Base-by-base conservation (phyloP, 257 asterid genomes). In the Fraxinus quadrangulata region DNA sequence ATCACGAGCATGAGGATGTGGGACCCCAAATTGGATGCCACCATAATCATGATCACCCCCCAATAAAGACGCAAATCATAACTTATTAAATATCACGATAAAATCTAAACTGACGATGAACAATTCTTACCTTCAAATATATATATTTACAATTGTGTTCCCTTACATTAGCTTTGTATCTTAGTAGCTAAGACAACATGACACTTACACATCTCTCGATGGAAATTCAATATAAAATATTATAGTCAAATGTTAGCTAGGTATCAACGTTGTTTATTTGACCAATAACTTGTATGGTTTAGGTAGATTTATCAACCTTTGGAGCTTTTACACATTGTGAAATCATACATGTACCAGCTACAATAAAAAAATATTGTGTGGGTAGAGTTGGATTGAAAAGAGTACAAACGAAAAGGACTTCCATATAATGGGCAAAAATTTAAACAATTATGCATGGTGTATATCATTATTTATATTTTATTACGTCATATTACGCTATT, bases 301-400 rank as follows among this genome's bases (percentile, higher is more conserved):
- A 14, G 72, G 69, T 63, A 26, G 69, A 63, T 63, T 26, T 63
- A 63, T 63, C 69, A 63, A 24, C 69, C 69, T 2, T 2, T 24
- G 19, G 33, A 63, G 33, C 21, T 63, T 24, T 63, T 63, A 4
- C 69, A 9, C 33, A 63, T 63, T 63, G 17, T 63, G 17, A 63
- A 9, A 24, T 4, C 12, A 63, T 9, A 24, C 33, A 61, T 23
- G 31, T 10, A 23, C 67, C 67, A 23, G n/a, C 67, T 9, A 61
- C 33, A 61, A 24, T 31, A 23, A 23, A 31, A 21, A 61, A 61
- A 24, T 24, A 24, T 23, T 63, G 24, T 63, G 6, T 63, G 69
- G 69, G 69, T 24, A 63, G 36, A 63, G 69, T 63, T 63, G 34
- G 69, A 26, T 24, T 63, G 69, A 26, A 63, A 63, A 63, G 69